These are phyloP conservation scores for Aspergillus aculeatus DNA, from an alignment of 2,329 filamentous ascomycete species.

Conservation along the genomic window DNA sequence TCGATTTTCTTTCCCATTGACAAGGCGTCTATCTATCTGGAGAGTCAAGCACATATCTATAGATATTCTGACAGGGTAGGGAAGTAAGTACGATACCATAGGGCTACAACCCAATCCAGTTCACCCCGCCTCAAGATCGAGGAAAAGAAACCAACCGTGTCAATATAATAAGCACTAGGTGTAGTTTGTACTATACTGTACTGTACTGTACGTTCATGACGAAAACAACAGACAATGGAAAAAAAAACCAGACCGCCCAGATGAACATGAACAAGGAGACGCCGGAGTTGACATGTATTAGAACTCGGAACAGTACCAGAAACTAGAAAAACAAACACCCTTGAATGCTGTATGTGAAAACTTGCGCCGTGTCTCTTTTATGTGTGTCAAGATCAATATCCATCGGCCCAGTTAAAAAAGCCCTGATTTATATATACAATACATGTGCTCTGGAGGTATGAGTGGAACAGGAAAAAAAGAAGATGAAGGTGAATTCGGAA, in stretches of 20 bases:
- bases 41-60: too few species aligned
- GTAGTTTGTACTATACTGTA: too few species aligned
- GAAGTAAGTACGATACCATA: too few species aligned
- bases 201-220: too few species aligned
- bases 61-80: too few species aligned
- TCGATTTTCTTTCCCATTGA: too few species aligned
- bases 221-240: neutral
- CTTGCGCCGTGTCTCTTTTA: neutral
- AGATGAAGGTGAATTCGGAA: neutral
- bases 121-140: too few species aligned
- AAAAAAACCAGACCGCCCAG: neutral
- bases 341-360: neutral
- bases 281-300: neutral
- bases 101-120: too few species aligned
- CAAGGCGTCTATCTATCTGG: too few species aligned
- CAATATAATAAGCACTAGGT: too few species aligned
- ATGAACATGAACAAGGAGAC: neutral
- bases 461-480: neutral
- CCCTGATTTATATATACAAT: conserved; percentile 12
- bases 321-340: neutral
- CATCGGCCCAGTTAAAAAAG: neutral
- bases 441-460: neutral
- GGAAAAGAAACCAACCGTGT: too few species aligned
- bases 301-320: neutral
- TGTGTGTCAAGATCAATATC: conserved; percentile 10